A percentile compares a stretch with the other conserved stretches of the same genome.
phyloP scores from a whole-genome alignment of 2,329 filamentous ascomycete genomes.

The Thelonectria discophora region DNA sequence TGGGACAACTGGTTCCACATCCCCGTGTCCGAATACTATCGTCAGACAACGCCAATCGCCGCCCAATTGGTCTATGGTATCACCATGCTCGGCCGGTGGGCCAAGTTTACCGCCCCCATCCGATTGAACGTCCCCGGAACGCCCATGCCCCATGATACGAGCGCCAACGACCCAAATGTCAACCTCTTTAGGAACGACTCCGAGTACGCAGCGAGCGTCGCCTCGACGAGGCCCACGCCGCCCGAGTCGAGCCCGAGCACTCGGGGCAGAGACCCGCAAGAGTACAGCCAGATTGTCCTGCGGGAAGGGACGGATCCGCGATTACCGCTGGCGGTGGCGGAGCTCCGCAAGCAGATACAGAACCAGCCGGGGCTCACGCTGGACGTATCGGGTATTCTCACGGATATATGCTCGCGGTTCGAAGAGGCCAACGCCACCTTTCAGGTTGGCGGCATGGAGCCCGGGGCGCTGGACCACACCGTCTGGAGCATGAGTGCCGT shows the following conservation, averaged over 20 bases:
- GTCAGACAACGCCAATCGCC: slow-evolving; percentile 56
- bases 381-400: slow-evolving; percentile 55
- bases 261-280: slow-evolving; percentile 23
- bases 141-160: slow-evolving; percentile 41
- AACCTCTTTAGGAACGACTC: slow-evolving; percentile 39
- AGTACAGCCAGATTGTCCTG: slow-evolving; percentile 35
- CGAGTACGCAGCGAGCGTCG: slow-evolving; percentile 26
- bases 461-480: slow-evolving; percentile 52
- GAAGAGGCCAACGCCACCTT: slow-evolving; percentile 54
- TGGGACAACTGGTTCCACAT: slow-evolving; percentile 60
- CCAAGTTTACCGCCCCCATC: slow-evolving; percentile 54
- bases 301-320: slow-evolving; percentile 48
- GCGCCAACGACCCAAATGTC: slow-evolving; percentile 29
- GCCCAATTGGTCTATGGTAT: slow-evolving; percentile 60
- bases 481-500: slow-evolving; percentile 59
- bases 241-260: slow-evolving; percentile 23
- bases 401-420: slow-evolving; percentile 52
- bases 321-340: slow-evolving; percentile 51
- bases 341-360: slow-evolving; percentile 53
- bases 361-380: slow-evolving; percentile 56
- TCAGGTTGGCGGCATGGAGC: slow-evolving; percentile 43
- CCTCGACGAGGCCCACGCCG: slow-evolving; percentile 19
- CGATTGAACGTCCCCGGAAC: slow-evolving; percentile 38
- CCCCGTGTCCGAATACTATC: slow-evolving; percentile 53
- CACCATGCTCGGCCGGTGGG: slow-evolving; percentile 61